Evolutionary conservation across 345 rosid genomes (phyloP).

Genomic region (rapeseed (Brassica napus)): DNA sequence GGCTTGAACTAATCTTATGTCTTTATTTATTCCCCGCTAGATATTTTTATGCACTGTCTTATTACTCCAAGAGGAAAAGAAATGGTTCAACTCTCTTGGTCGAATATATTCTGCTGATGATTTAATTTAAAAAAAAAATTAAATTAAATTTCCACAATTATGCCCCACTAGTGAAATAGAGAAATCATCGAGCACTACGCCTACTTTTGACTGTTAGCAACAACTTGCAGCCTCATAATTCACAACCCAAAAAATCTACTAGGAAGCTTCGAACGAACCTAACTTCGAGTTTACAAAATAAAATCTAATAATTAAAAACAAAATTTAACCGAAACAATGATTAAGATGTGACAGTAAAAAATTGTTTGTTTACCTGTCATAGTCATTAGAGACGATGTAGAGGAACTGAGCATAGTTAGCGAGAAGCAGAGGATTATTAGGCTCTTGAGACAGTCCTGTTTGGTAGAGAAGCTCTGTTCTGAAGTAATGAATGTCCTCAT

Average conservation of each 20-base stretch:
- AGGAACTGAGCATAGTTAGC: slow-evolving; percentile 93
- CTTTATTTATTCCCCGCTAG: slow-evolving; percentile 5
- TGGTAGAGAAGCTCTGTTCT: slow-evolving; percentile 68
- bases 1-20: slow-evolving; percentile 14
- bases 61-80: slow-evolving; percentile 18
- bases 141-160: not conserved
- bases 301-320: not conserved
- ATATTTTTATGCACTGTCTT: slow-evolving; percentile 11
- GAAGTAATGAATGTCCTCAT: slow-evolving; percentile 53
- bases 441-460: slow-evolving; percentile 58
- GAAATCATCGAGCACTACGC: slow-evolving; percentile 27
- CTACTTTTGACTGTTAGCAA: slow-evolving; percentile 32
- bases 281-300: slow-evolving; percentile 11
- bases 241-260: slow-evolving; percentile 16
- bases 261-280: slow-evolving; percentile 19
- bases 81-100: slow-evolving; percentile 21
- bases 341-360: not conserved
- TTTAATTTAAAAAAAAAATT: not conserved
- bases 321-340: not conserved
- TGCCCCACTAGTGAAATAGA: slow-evolving; percentile 32
- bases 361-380: slow-evolving; percentile 61
- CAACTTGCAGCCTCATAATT: slow-evolving; percentile 27
- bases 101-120: slow-evolving; percentile 14
- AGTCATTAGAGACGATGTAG: slow-evolving; percentile 67
- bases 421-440: slow-evolving; percentile 67